Base-by-base conservation (phyloP, 2,329 filamentous ascomycete genomes). In the Curvularia hawaiiensis region DNA sequence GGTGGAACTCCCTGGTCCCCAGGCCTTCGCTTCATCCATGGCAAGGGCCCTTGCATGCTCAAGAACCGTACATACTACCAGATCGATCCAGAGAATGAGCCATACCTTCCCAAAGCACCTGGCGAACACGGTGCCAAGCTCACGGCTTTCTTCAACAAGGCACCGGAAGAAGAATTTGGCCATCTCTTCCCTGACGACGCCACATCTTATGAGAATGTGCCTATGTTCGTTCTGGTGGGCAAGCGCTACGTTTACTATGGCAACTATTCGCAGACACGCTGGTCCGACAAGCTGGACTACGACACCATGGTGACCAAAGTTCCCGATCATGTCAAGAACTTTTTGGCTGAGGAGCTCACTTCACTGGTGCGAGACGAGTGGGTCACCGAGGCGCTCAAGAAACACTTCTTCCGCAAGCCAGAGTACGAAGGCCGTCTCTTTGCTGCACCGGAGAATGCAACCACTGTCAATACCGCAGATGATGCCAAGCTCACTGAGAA, bases 111-210 rank as follows among this genome's bases (percentile, higher is more conserved):
- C 0, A 51, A 58, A 2, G n/a, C 47, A 0, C 76, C 79, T 2
- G 78, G 79, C 50, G 41, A 69, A 20, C 79, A 82, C 54, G 80
- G 80, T 30, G 79, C 79, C 4, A 82, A 81, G 58, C 65, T 82
- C 9, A 79, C 76, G 1, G 74, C 79, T 0, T 79, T 82, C 71
- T 79, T 79, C 74, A 80, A 80, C 62, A 59, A 67, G 8, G 68
- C 72, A 3, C 65, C 68, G 0, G 65, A 70, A n/a, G 74, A 76
- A 10, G 52, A 60, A 4, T 70, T 69, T 20, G 61, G 58, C 16
- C 62, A 72, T 12, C 49, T 68, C 9, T 55, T 63, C 7, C 59
- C 56, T 1, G 68, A 63, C 8, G 54, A 61, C 2, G 63, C 69
- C 7, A 58, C 54, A 30, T 70, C 74, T 4, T 78, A 77, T 57